Evolutionary conservation across 2,329 filamentous ascomycete species (phyloP).

Genomic region (Aspergillus sp.): DNA sequence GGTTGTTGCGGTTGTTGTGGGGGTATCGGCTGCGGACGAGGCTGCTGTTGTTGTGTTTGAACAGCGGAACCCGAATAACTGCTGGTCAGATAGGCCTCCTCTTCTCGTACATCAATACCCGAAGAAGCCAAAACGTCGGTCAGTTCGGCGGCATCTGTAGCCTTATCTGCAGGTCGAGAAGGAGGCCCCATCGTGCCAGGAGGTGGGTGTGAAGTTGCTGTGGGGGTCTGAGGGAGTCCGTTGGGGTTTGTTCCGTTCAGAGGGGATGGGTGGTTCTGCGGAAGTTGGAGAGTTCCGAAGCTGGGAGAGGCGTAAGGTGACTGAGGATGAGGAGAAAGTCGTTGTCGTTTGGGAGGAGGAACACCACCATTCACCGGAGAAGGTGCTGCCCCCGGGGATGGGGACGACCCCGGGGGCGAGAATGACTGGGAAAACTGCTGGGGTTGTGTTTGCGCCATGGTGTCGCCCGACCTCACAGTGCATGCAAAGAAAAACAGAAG

Average conservation of each 20-base stretch:
- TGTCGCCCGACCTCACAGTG: conserved; percentile 25
- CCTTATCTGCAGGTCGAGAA: conserved; percentile 54
- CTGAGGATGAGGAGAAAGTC: conserved; percentile 64
- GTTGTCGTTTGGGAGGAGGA: conserved; percentile 72
- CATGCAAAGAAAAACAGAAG: background rate
- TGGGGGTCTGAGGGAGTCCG: conserved; percentile 45
- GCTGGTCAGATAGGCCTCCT: conserved; percentile 75
- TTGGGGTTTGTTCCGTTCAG: conserved; percentile 49
- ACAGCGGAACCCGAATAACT: conserved; percentile 44
- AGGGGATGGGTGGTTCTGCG: conserved; percentile 29
- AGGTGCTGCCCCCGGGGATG: conserved; percentile 56
- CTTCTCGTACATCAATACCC: conserved; percentile 81
- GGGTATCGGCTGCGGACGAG: conserved; percentile 30
- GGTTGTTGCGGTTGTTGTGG: conserved; percentile 21
- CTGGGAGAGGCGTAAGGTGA: conserved; percentile 63
- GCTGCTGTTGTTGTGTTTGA: conserved; percentile 29
- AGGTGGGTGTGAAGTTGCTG: conserved; percentile 27
- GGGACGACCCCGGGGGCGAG: conserved; percentile 61
- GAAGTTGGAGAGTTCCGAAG: conserved; percentile 47
- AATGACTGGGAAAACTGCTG: conserved; percentile 54
- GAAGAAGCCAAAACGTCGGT: conserved; percentile 81
- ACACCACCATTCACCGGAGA: conserved; percentile 50
- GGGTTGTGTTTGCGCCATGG: conserved; percentile 61
- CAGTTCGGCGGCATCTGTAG: conserved; percentile 63
- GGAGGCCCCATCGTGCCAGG: conserved; percentile 60